Evolutionary conservation across 2,329 filamentous ascomycete genomes (phyloP), one percentile per base, ranked within the genome.

Genomic region (Chaetomium sp.): DNA sequence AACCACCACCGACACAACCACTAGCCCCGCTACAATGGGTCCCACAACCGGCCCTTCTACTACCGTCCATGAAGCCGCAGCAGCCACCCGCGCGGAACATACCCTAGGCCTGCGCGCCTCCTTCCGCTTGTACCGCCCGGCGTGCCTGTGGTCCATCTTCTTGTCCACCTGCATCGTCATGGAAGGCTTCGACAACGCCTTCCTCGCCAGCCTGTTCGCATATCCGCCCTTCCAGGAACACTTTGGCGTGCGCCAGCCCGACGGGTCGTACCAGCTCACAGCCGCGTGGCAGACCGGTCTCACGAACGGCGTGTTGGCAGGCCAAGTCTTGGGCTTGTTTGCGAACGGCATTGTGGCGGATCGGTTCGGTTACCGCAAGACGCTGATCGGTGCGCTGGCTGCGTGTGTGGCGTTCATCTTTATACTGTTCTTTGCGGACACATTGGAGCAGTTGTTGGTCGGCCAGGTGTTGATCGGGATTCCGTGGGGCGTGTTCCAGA

Each of bases 221-320:
- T 77, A 74, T 27, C 71, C 66, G 0, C 70, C 62, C 41, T 79
- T 75, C 62, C 74, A 72, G 57, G 55, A 68, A 58, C 76, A 71
- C 58, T 81, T 75, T 58, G 78, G 78, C n/a, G 59, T 68, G 0
- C 69, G 67, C 33, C 62, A 67, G 40, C 59, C 63, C n/a, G 36
- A 55, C 4, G 62, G 61, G 3, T 67, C 67, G 3, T 71, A 69
- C 2, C 72, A 71, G 37, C 79, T 85, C 33, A 74, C 76, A 0
- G 76, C 79, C 0, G 71, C 75, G 0, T 85, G 82, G 82, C 80
- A 84, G 65, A 76, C 78, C 0, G 80, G 74, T 0, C 63, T 85
- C 3, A 76, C 74, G 8, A 82, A 81, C 55, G 80, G 76, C n/a
- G 76, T 76, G 0, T 69, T 75, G 2, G 75, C 76, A 1, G 80